A percentile compares a stretch with the other conserved stretches of the same genome.
phyloP scores from a whole-genome alignment of 1,284 basidiomycete species.

The Blastosporella zonata region DNA sequence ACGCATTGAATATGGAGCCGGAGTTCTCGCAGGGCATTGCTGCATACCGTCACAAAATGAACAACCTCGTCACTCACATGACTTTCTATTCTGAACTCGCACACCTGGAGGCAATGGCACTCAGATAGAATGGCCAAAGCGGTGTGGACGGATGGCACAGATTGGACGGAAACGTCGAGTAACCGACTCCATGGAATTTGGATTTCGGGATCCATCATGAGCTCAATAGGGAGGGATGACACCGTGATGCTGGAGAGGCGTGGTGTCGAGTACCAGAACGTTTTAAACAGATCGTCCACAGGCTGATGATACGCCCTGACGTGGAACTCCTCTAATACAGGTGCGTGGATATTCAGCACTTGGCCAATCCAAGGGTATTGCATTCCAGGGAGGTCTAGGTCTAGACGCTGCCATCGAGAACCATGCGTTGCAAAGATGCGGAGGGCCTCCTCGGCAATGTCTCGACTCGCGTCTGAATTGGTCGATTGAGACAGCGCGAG shows the following conservation, averaged over 20 bases:
- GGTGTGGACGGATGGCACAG: slow-evolving; percentile 28
- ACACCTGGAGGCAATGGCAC: slow-evolving; percentile 26
- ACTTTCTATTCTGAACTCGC: slow-evolving; percentile 27
- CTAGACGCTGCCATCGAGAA: slow-evolving; percentile 35
- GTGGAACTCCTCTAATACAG: slow-evolving; percentile 27
- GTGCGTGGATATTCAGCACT: slow-evolving; percentile 22
- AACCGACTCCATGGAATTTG: slow-evolving; percentile 31
- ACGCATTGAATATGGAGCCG: slow-evolving; percentile 27
- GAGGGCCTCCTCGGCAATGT: slow-evolving; percentile 54
- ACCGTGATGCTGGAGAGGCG: slow-evolving; percentile 27
- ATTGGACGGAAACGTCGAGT: slow-evolving; percentile 27
- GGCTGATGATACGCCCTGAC: slow-evolving; percentile 26
- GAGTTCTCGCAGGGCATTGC: slow-evolving; percentile 26
- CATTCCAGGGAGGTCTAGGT: slow-evolving; percentile 28
- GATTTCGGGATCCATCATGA: slow-evolving; percentile 21
- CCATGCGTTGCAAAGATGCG: slow-evolving; percentile 55
- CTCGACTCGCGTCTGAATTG: slow-evolving; percentile 37
- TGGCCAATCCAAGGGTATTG: slow-evolving; percentile 22
- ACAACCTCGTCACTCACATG: slow-evolving; percentile 19
- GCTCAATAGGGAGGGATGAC: slow-evolving; percentile 29
- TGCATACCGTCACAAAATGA: slow-evolving; percentile 13
- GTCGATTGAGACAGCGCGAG: slow-evolving; percentile 31
- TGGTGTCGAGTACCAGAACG: slow-evolving; percentile 26
- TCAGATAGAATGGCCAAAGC: slow-evolving; percentile 27
- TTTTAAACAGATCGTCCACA: slow-evolving; percentile 26